phyloP scores from a whole-genome alignment of 305 asterid species.

The Caryopteris hybrid region DNA sequence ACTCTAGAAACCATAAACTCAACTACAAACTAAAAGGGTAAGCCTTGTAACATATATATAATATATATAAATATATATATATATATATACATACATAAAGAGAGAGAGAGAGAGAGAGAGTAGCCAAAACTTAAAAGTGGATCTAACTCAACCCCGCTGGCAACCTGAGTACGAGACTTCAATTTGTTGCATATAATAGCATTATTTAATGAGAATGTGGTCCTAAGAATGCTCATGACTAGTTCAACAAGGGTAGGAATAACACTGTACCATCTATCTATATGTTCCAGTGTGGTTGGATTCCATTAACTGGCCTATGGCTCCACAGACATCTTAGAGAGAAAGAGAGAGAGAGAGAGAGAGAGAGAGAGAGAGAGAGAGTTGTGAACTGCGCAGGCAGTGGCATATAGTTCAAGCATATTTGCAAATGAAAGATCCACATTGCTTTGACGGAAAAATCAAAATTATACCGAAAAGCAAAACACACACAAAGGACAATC shows the following conservation, averaged over 20 bases:
- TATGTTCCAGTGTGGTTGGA: conserved; percentile 3
- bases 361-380: background rate
- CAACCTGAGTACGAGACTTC: background rate
- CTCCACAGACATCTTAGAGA: background rate
- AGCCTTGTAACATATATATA: no score
- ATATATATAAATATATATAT: no score
- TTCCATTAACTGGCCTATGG: background rate
- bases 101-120: no score
- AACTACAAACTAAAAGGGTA: no score
- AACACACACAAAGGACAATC: background rate
- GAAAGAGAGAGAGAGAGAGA: background rate
- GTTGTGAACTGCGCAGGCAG: no score
- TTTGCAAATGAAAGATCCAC: background rate
- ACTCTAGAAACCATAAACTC: no score
- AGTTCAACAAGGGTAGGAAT: background rate
- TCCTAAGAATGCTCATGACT: background rate
- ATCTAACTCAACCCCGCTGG: background rate
- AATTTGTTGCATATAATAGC: background rate
- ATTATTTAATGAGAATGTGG: background rate
- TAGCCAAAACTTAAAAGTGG: no score
- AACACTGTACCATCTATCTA: background rate
- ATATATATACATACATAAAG: no score
- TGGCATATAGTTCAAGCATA: background rate
- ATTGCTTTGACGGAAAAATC: background rate
- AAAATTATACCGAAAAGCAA: background rate